Evolutionary conservation across 345 rosid genomes (phyloP), one percentile per base, ranked within the genome.

Genomic region (Murraya paniculata): DNA sequence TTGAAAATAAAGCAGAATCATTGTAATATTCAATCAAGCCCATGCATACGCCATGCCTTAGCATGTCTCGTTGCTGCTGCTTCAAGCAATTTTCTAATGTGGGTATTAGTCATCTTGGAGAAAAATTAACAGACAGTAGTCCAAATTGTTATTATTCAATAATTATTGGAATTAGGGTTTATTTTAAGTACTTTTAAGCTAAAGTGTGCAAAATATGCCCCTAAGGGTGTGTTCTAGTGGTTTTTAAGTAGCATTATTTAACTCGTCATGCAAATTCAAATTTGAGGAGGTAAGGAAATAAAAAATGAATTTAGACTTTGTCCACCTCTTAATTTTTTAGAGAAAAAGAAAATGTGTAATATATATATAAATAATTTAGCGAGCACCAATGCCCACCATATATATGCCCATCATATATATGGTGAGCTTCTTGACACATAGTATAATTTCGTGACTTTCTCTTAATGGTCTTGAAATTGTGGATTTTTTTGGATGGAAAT

Each of bases 41-140:
- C 76, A 72, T 77, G 78, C 77, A 60, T 78, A 24, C 24, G 50
- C 77, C 84, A 68, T 84, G 68, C 79, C 64, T 79, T 55, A 48
- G 25, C 75, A 79, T 78, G 85, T 81, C 71, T 73, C 64, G 33
- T 61, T 19, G 45, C 28, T 53, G 25, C 58, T 58, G 36, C 39
- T 31, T 11, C 71, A 59, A 64, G 59, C 50, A 57, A 9, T 70
- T 45, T 64, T 64, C 21, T 3, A 0, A 56, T 64, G 16, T 66
- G 56, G 48, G 64, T 38, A 28, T 58, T 67, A 24, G 59, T 57
- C 53, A 30, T 30, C 67, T 64, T 35, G 50, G 9, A 69, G 7
- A 9, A 61, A 61, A 21, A 55, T 10, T 55, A 13, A 38, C 7
- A 41, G 22, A 68, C 55, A 5, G 27, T 33, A 57, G 22, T 18